Conservation (phyloP, 495 filamentous ascomycete genomes). For the Pyrenopolyporus hunteri region DNA sequence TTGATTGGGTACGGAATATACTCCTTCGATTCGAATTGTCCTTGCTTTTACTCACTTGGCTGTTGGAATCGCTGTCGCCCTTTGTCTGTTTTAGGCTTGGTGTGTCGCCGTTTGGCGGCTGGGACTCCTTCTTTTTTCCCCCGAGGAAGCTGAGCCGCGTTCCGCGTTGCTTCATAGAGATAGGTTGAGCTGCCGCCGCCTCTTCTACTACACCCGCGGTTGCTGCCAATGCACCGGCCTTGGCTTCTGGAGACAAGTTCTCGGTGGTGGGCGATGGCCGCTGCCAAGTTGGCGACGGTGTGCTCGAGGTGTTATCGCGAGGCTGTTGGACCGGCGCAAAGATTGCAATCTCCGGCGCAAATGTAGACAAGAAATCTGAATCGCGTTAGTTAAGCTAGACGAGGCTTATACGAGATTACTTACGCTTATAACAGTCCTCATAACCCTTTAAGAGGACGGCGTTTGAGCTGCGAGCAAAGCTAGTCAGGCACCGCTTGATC, state of each 20-base stretch:
- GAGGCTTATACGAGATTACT: constrained; percentile 49
- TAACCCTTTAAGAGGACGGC: constrained; percentile 49
- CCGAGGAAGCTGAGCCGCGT: constrained; percentile 56
- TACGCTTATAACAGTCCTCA: constrained; percentile 58
- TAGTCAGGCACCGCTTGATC: constrained; percentile 79
- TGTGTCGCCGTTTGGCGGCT: constrained; percentile 31
- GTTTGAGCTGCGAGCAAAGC: constrained; percentile 67
- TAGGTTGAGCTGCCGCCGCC: constrained; percentile 45
- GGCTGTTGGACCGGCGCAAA: constrained; percentile 53
- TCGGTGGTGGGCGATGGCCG: constrained; percentile 44
- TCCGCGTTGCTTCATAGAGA: constrained; percentile 51
- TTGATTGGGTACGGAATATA: constrained; percentile 38
- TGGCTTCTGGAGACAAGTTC: constrained; percentile 32
- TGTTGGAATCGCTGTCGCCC: constrained; percentile 42
- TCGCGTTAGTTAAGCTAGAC: constrained; percentile 29
- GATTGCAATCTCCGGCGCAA: constrained; percentile 64
- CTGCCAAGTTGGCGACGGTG: constrained; percentile 52
- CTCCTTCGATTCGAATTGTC: constrained; percentile 37
- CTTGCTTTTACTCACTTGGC: constrained; percentile 38
- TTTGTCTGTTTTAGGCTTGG: constrained; percentile 34
- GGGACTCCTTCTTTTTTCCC: constrained; percentile 48
- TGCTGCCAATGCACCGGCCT: constrained; percentile 24
- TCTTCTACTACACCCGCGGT: constrained; percentile 49
- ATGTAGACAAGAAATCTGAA: constrained; percentile 44
- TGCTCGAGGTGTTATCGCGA: constrained; percentile 40